These are phyloP conservation scores for Curvularia verruculosa DNA, from an alignment of 2,329 filamentous ascomycete genomes.

Conservation along the genomic window DNA sequence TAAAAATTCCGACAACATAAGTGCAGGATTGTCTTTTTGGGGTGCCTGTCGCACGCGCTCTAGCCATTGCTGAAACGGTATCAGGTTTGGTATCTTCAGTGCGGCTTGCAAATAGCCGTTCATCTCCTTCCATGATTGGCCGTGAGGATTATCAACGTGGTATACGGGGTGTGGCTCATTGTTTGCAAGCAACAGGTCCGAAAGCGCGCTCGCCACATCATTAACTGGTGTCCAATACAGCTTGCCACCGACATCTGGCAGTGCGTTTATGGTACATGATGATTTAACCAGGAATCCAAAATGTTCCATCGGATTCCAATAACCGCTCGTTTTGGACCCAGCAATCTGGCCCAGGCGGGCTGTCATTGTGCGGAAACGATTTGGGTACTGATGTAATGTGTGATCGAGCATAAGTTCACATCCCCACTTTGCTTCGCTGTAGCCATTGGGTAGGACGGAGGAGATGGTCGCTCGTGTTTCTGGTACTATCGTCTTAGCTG, in stretches of 20 bases:
- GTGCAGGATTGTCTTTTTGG: constrained; percentile 41
- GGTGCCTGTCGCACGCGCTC: constrained; percentile 38
- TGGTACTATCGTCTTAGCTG: constrained; percentile 43
- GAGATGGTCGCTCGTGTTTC: constrained; percentile 53
- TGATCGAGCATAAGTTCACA: constrained; percentile 59
- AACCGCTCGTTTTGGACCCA: constrained; percentile 57
- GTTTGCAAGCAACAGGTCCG: constrained; percentile 43
- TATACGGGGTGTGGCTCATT: constrained; percentile 46
- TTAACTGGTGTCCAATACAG: constrained; percentile 56
- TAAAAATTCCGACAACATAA: constrained; percentile 40
- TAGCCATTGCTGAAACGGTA: constrained; percentile 53
- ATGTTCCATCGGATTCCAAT: constrained; percentile 63
- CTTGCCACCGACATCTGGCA: constrained; percentile 41
- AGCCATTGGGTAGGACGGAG: constrained; percentile 55
- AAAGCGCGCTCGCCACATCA: constrained; percentile 42
- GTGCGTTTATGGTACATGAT: constrained; percentile 51
- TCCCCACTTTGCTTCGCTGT: constrained; percentile 59
- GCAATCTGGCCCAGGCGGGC: constrained; percentile 61
- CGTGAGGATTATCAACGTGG: constrained; percentile 54
- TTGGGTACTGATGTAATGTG: constrained; percentile 53
- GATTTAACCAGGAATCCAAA: constrained; percentile 59
- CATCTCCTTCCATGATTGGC: constrained; percentile 52
- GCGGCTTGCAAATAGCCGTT: constrained; percentile 41
- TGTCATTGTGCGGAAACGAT: constrained; percentile 53
- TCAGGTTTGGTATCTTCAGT: constrained; percentile 36